Evolutionary conservation across 208 protist species (phyloP), one percentile per base, ranked within the genome.

Genomic region (Trypanosoma lewisi): DNA sequence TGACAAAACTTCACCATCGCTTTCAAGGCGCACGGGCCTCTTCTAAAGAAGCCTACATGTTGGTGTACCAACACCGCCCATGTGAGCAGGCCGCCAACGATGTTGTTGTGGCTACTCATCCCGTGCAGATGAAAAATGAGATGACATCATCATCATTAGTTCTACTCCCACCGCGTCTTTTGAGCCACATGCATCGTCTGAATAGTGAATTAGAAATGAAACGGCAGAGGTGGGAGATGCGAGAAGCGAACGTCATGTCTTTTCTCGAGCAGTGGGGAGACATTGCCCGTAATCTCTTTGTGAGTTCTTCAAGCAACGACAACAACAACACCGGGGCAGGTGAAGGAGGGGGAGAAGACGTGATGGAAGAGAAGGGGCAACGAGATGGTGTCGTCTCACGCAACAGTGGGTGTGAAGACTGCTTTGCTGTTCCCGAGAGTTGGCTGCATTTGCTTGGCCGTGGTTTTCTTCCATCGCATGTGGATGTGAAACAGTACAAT

Each of bases 1-100:
- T 91, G 36, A 74, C 67, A 9, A 66, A 49, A 45, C 56, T 84
- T 52, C 66, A 64, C 30, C 44, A 53, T 31, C 78, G 71, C 19
- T 83, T 83, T 62, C 68, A 78, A 25, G 79, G 76, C 4, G 47
- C 70, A 33, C 68, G 63, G 11, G 63, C 66, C 30, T 33, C 37
- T 33, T 92, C 85, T 0, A 60, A 73, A 17, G 82, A 89, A 27
- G 86, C 78, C 16, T 93, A 93, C 63, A 70, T 93, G 57, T 76
- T 93, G 11, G 74, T 93, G 30, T 93, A 93, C 57, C 73, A 82
- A 50, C 80, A 78, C 31, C 41, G 70, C 19, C 2, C 30, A 1
- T 5, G 28, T 9, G 42, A 5, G 21, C 1, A 21, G 4, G 12
- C 5, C 17, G 42, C 4, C 2, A 3, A 8, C 2, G 42, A 57